Percentiles rank a stretch among this genome's conserved stretches.
phyloP scores from a whole-genome alignment of 148 eudicot species.

The Chenopodium berlandieri region DNA sequence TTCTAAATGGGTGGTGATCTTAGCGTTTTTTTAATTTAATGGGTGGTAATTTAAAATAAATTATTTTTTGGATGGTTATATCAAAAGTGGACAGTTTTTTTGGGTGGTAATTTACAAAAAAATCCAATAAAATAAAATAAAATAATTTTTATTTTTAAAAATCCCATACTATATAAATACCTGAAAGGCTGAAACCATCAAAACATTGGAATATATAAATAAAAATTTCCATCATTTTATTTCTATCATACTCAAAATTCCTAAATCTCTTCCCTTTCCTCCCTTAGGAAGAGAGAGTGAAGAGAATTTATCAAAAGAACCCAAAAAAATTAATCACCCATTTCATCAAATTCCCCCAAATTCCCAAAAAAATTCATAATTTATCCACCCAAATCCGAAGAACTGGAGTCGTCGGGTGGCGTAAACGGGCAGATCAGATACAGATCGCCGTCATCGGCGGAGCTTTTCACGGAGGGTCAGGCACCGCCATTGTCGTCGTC shows the following conservation, averaged over 20 bases:
- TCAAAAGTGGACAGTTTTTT: no score
- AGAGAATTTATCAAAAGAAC: conserved; percentile 10
- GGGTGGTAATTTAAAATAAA: no score
- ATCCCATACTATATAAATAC: not conserved
- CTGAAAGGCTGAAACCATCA: no score
- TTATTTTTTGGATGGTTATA: no score
- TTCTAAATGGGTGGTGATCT: no score
- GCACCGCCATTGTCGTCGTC: conserved; percentile 19
- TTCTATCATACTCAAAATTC: not conserved
- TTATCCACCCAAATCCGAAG: conserved; percentile 23
- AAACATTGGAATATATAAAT: no score
- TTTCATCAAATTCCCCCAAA: not conserved
- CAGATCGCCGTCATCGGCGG: conserved; percentile 89
- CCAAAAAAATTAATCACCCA: not conserved
- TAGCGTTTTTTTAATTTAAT: no score
- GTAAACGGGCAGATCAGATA: conserved; percentile 85
- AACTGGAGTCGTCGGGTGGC: conserved; percentile 63
- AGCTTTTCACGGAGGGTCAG: conserved; percentile 50
- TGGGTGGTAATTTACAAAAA: no score
- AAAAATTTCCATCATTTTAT: not conserved
- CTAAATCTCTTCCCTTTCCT: conserved; percentile 9
- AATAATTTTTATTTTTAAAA: not conserved
- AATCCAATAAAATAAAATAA: no score
- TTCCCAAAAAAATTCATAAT: not conserved
- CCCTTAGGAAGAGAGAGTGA: not conserved